Percentiles rank a stretch among this genome's conserved stretches.
phyloP scores from a whole-genome alignment of 148 eudicot species.

The Oxyria digyna region DNA sequence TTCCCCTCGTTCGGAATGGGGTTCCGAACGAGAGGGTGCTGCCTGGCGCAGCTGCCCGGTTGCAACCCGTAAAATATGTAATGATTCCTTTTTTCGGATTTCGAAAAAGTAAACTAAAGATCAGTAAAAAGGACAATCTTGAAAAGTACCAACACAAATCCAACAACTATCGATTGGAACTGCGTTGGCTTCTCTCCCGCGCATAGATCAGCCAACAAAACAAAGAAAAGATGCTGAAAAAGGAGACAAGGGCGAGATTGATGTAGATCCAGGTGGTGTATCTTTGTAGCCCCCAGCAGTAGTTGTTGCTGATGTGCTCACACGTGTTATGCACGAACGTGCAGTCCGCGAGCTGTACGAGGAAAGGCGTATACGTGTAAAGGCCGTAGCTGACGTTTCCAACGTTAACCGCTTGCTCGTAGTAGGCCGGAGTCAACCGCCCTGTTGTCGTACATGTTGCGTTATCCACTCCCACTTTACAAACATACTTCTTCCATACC shows the following conservation, averaged over 20 bases:
- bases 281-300: slow-evolving; percentile 47
- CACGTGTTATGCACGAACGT: slow-evolving; percentile 56
- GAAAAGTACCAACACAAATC: too few species aligned
- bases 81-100: too few species aligned
- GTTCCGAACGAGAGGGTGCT: too few species aligned
- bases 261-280: slow-evolving; percentile 54
- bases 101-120: too few species aligned
- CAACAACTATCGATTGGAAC: too few species aligned
- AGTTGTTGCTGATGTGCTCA: slow-evolving; percentile 19
- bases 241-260: slow-evolving; percentile 49
- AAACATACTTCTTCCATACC: slow-evolving; percentile 23
- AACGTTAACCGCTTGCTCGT: slow-evolving; percentile 37
- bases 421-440: slow-evolving; percentile 51
- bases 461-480: not conserved
- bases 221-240: slow-evolving; percentile 59
- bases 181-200: not conserved
- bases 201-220: not conserved
- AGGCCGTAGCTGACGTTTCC: slow-evolving; percentile 51
- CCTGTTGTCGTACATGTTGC: slow-evolving; percentile 41
- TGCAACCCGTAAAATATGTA: too few species aligned
- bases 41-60: too few species aligned
- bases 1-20: too few species aligned
- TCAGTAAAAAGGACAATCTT: too few species aligned
- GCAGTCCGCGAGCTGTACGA: slow-evolving; percentile 55
- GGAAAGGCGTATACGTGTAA: slow-evolving; percentile 53